Evolutionary conservation across 441 rosid genomes (phyloP).

Genomic region (Populus tomentosa): DNA sequence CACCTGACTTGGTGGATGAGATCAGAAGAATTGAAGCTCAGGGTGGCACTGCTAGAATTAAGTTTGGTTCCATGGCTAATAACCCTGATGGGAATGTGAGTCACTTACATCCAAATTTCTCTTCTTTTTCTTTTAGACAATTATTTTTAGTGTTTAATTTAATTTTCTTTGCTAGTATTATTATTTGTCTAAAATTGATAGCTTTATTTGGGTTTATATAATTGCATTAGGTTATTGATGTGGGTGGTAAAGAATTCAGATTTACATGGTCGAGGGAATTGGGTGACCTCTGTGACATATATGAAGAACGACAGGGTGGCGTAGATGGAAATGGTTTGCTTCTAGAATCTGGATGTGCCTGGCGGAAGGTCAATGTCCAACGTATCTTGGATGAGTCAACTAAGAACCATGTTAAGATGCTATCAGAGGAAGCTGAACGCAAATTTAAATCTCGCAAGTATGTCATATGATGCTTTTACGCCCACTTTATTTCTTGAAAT

Average conservation of each 20-base stretch:
- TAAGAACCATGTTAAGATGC: constrained; percentile 89
- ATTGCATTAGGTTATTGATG: constrained; percentile 69
- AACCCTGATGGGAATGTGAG: constrained; percentile 80
- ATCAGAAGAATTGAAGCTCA: constrained; percentile 74
- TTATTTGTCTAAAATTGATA: constrained; percentile 17
- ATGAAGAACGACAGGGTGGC: constrained; percentile 76
- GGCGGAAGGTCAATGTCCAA: constrained; percentile 91
- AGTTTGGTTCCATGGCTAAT: constrained; percentile 68
- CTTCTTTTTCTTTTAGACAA: background rate
- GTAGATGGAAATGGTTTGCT: constrained; percentile 86
- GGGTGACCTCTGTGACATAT: constrained; percentile 89
- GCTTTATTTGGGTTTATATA: constrained; percentile 11
- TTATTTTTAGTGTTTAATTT: background rate
- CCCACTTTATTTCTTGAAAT: constrained; percentile 3
- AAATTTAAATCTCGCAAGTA: constrained; percentile 87
- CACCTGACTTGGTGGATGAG: constrained; percentile 93
- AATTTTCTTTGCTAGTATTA: background rate
- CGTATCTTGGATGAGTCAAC: constrained; percentile 92
- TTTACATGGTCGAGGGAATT: constrained; percentile 91
- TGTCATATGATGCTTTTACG: constrained; percentile 20
- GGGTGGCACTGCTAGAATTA: constrained; percentile 74
- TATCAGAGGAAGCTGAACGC: constrained; percentile 93
- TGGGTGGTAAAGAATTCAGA: constrained; percentile 91
- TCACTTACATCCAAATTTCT: background rate
- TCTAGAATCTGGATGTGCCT: constrained; percentile 93